Evolutionary conservation across 345 rosid species (phyloP).

Genomic region (Citropsis articulata): DNA sequence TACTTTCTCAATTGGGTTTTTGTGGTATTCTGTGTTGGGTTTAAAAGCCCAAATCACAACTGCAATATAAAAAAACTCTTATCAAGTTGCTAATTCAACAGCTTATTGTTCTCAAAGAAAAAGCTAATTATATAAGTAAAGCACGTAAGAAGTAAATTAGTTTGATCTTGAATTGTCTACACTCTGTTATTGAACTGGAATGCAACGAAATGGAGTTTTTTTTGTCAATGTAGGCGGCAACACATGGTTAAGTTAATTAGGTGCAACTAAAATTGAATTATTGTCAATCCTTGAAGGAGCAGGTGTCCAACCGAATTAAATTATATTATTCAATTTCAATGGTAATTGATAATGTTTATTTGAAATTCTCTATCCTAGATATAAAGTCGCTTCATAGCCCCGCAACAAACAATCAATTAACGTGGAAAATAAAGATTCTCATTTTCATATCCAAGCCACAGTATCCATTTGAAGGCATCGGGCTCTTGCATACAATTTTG

Average conservation of each 20-base stretch:
- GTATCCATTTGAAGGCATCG: not conserved
- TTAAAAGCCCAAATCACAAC: too few relatives aligned
- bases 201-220: too few relatives aligned
- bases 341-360: not conserved
- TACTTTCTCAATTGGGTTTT: too few relatives aligned
- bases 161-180: too few relatives aligned
- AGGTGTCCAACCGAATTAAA: not conserved
- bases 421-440: not conserved
- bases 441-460: not conserved
- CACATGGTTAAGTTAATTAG: not conserved
- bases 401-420: not conserved
- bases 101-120: too few relatives aligned
- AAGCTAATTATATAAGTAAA: too few relatives aligned
- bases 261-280: not conserved
- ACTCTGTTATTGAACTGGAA: too few relatives aligned
- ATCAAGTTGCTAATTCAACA: too few relatives aligned
- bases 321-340: not conserved
- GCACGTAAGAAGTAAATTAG: too few relatives aligned
- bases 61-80: too few relatives aligned
- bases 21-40: too few relatives aligned
- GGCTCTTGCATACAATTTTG: not conserved
- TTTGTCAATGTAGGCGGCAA: not conserved
- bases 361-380: not conserved
- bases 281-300: not conserved
- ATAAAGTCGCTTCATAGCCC: not conserved